Conservation (phyloP, 176 grass and related monocot species). For the Typha latifolia region DNA sequence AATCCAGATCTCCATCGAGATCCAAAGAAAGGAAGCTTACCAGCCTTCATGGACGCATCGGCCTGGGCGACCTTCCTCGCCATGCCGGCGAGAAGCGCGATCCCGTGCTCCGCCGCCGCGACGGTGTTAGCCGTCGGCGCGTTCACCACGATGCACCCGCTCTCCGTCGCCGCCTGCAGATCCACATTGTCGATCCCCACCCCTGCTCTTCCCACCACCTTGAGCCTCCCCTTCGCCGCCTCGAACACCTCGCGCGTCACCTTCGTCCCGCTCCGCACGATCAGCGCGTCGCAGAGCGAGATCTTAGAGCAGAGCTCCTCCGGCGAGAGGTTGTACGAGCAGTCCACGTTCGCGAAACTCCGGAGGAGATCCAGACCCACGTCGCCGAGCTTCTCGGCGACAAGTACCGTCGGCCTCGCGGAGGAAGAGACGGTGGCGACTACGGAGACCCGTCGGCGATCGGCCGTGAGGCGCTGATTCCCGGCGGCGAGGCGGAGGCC, state of each 20-base stretch:
- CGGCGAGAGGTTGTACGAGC: conserved; percentile 59
- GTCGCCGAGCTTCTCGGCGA: conserved; percentile 56
- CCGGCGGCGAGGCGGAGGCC: not conserved
- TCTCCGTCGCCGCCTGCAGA: conserved; percentile 83
- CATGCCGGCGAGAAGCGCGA: conserved; percentile 76
- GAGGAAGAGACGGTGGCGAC: not conserved
- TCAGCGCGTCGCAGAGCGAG: conserved; percentile 60
- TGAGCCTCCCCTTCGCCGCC: conserved; percentile 54
- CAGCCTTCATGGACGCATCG: conserved; percentile 63
- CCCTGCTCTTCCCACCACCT: conserved; percentile 58
- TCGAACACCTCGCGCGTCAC: conserved; percentile 82
- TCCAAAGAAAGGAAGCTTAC: conserved; percentile 25
- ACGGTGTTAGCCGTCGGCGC: conserved; percentile 73
- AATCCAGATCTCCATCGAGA: not conserved
- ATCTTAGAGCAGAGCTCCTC: conserved; percentile 83
- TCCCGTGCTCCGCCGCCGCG: conserved; percentile 69
- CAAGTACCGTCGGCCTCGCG: conserved; percentile 47
- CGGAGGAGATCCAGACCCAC: conserved; percentile 45
- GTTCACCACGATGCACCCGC: conserved; percentile 77
- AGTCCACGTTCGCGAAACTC: conserved; percentile 64
- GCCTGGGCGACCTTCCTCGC: conserved; percentile 67
- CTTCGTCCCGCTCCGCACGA: conserved; percentile 59
- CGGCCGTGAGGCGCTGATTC: not conserved
- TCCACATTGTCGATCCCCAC: conserved; percentile 94
- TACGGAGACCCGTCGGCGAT: not conserved